Base-by-base conservation (phyloP, 257 asterid genomes). In the Solanum verrucosum region DNA sequence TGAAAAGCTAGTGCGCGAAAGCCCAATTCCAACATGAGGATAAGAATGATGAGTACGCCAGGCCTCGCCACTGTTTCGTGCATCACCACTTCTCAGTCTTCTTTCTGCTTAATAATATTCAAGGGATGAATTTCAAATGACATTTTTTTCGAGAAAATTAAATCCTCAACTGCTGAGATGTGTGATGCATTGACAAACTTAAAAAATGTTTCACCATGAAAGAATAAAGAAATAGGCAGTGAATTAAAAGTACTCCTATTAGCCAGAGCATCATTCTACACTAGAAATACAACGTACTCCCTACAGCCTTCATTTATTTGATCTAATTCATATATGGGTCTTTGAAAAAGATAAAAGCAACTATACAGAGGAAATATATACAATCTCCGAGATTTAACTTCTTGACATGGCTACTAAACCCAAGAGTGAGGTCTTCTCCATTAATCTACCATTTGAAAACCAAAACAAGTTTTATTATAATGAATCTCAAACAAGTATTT, bases 91-190 rank as follows among this genome's bases (percentile, higher is more conserved):
- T 82, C 44, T 82, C 86, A 3, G 86, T 82, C 70, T 82, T 82
- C 38, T 46, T 79, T 88, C 83, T 86, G 67, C 83, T 87, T 70
- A 42, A 83, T 29, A 67, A 83, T 35, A 67, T n/a, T 73, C 31
- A 84, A 38, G 75, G n/a, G 42, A 18, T 49, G 27, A 6, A 77
- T 74, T 88, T 52, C 59, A 67, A 86, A 88, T 65, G 73, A 91
- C 60, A 71, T 40, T 90, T 49, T 59, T 44, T 49, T 82, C 20
- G 4, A 49, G 85, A 82, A 49, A 82, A 86, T 93, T 91, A 91
- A 44, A 70, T 88, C 90, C 94, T 92, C 98, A 60, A 21, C 95
- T 93, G 94, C 73, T 85, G 86, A 86, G 83, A 90, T 21, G 2
- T 27, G 35, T 29, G 42, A 82, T 49, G 20, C 42, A 49, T 18